Conservation (phyloP, 1,139 yeast species). For the Magnusiomyces ingens region DNA sequence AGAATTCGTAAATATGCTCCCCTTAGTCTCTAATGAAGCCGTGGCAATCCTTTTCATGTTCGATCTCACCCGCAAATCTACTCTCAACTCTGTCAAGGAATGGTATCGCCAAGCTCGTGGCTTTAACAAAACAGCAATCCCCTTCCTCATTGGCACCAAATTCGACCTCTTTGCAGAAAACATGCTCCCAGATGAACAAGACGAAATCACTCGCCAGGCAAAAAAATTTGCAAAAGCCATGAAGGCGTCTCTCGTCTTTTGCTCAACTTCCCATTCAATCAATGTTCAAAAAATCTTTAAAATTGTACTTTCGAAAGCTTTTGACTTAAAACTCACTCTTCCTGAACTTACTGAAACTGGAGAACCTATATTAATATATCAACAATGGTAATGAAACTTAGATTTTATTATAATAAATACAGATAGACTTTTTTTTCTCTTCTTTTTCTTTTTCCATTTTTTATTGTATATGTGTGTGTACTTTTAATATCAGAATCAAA, state of each 20-base stretch:
- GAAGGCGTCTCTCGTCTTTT: slow-evolving; percentile 85
- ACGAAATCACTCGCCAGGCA: slow-evolving; percentile 78
- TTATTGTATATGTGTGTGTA: no score
- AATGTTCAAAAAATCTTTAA: slow-evolving; percentile 93
- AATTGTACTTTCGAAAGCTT: slow-evolving; percentile 84
- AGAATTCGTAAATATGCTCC: slow-evolving; percentile 94
- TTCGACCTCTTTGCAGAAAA: slow-evolving; percentile 77
- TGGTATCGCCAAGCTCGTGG: slow-evolving; percentile 96
- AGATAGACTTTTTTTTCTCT: no score
- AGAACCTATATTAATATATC: no score
- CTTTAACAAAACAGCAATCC: slow-evolving; percentile 83
- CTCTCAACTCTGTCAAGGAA: slow-evolving; percentile 80
- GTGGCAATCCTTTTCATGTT: slow-evolving; percentile 90
- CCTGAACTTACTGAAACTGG: no score
- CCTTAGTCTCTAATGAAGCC: slow-evolving; percentile 88
- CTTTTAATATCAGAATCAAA: no score
- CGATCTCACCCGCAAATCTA: slow-evolving; percentile 82
- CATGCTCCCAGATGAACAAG: slow-evolving; percentile 72
- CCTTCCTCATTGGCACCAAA: slow-evolving; percentile 89
- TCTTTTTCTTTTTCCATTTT: no score
- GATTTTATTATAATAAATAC: no score
- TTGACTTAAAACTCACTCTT: no score
- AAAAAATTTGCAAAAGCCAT: slow-evolving; percentile 83
- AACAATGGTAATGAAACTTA: no score
- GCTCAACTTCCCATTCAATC: slow-evolving; percentile 89